Evolutionary conservation across 768 basidiomycete genomes (phyloP).

Genomic region (Suillus fuscotomentosus): DNA sequence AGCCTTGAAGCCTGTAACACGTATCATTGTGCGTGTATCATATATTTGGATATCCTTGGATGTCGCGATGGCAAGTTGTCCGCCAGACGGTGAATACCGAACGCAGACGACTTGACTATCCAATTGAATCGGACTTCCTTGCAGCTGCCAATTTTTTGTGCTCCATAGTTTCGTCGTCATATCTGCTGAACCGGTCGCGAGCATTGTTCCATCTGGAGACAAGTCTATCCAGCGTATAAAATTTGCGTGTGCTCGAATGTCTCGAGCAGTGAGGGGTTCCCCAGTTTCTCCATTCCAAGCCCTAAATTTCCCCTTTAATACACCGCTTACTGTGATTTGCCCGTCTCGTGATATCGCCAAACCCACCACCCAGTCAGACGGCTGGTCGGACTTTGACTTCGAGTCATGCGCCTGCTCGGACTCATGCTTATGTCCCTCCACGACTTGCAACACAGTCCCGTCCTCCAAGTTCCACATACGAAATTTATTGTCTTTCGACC

Average conservation of each 20-base stretch:
- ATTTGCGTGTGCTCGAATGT: background rate
- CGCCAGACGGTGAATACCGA: background rate
- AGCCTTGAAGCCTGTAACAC: background rate
- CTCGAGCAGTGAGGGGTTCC: background rate
- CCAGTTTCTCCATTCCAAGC: background rate
- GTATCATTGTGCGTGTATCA: background rate
- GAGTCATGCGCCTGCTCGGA: too few species aligned
- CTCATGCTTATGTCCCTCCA: background rate
- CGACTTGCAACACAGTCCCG: background rate
- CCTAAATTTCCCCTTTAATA: background rate
- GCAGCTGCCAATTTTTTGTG: background rate
- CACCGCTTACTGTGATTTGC: background rate
- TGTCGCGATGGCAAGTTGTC: slow-evolving; percentile 1
- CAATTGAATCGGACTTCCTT: background rate
- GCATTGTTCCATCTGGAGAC: background rate
- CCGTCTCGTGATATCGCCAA: background rate
- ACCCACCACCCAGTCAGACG: too few species aligned
- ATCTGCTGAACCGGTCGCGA: background rate
- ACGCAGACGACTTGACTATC: background rate
- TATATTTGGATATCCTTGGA: background rate
- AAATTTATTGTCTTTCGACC: background rate
- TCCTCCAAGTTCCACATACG: background rate
- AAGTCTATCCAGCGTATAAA: background rate
- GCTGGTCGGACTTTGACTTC: too few species aligned
- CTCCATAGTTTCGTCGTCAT: background rate